Percentiles rank a stretch among this genome's conserved stretches.
phyloP scores from a whole-genome alignment of 805 yeast genomes.

The Isabelozyma rhagii region DNA sequence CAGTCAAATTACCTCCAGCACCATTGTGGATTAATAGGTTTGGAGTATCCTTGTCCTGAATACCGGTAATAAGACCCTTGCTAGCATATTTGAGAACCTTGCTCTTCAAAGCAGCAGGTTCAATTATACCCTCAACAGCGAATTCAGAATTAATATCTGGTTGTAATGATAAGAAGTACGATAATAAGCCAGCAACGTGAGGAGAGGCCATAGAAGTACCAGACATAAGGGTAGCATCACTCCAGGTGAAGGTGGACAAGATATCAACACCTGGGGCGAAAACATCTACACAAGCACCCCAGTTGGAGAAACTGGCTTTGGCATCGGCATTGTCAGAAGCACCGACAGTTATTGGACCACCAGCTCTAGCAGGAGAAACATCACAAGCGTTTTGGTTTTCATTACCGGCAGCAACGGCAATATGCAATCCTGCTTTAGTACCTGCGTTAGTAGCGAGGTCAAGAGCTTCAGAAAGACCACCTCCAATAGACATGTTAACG shows the following conservation, averaged over 20 bases:
- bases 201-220: conserved; percentile 69
- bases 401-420: conserved; percentile 97
- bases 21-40: conserved; percentile 37
- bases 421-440: conserved; percentile 80
- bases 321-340: conserved; percentile 44
- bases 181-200: conserved; percentile 53
- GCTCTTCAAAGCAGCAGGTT: conserved; percentile 54
- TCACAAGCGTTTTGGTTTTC: conserved; percentile 77
- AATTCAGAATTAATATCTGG: conserved; percentile 50
- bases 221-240: conserved; percentile 52
- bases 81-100: conserved; percentile 52
- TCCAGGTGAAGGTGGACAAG: conserved; percentile 54
- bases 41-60: conserved; percentile 46
- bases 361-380: conserved; percentile 59
- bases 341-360: conserved; percentile 51
- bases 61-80: conserved; percentile 41
- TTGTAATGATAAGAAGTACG: conserved; percentile 56
- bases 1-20: conserved; percentile 1
- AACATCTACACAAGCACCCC: conserved; percentile 51
- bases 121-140: conserved; percentile 33
- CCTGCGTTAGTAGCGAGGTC: conserved; percentile 90
- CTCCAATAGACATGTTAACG: conserved; percentile 93
- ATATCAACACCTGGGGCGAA: conserved; percentile 58
- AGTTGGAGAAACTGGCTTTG: conserved; percentile 53
- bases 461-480: conserved; percentile 85